phyloP scores from a whole-genome alignment of 306 rosid species.

The Vigna hirtella region DNA sequence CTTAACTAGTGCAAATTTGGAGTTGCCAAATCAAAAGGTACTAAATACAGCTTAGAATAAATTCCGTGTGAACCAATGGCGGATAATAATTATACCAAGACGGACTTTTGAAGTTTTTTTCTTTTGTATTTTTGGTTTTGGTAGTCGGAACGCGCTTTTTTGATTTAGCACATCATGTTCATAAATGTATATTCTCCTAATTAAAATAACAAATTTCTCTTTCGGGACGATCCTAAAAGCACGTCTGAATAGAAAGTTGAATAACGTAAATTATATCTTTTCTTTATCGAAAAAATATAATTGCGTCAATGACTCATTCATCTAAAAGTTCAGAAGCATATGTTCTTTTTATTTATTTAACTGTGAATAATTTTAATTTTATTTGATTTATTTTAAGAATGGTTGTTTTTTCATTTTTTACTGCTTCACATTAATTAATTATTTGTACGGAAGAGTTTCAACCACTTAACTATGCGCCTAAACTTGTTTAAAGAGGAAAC shows the following conservation, averaged over 20 bases:
- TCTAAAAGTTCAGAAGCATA: neutral
- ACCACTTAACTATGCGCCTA: too few relatives aligned
- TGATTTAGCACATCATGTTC: neutral
- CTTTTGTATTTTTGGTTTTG: neutral
- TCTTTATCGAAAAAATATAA: neutral
- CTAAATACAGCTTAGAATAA: conserved; percentile 6
- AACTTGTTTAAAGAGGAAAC: too few relatives aligned
- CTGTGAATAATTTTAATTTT: neutral
- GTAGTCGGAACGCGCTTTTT: neutral
- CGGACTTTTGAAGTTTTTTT: conserved; percentile 6
- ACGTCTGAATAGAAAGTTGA: neutral
- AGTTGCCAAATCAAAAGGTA: neutral
- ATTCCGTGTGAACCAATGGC: conserved; percentile 27
- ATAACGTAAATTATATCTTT: neutral
- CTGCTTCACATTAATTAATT: neutral
- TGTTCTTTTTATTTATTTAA: too few relatives aligned
- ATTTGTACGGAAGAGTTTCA: neutral
- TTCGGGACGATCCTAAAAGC: neutral
- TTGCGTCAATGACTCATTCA: neutral
- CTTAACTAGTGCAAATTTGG: conserved; percentile 4
- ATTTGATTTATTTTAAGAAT: neutral
- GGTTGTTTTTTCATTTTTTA: neutral
- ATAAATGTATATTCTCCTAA: conserved; percentile 5
- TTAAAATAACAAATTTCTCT: neutral
- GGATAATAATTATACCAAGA: neutral